phyloP scores from a whole-genome alignment of 1,139 yeast species.

The Arxiozyma heterogenica region DNA sequence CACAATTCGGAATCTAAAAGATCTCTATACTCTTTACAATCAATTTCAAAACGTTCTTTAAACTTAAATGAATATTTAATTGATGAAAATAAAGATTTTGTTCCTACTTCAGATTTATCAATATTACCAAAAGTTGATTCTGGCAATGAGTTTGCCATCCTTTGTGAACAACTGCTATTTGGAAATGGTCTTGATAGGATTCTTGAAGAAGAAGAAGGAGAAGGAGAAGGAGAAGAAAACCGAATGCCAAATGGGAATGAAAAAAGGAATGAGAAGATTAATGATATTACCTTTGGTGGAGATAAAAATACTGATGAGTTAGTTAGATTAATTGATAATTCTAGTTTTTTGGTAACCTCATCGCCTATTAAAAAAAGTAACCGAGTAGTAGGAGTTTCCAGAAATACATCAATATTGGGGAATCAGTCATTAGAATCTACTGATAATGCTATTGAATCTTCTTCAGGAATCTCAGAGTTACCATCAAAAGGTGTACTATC shows the following conservation, averaged over 20 bases:
- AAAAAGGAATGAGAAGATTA: neutral
- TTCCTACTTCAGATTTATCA: constrained; percentile 10
- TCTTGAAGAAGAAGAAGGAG: constrained; percentile 21
- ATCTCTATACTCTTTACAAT: constrained; percentile 27
- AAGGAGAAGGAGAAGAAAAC: constrained; percentile 20
- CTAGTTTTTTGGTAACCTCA: neutral
- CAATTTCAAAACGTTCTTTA: constrained; percentile 30
- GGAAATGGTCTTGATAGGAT: constrained; percentile 23
- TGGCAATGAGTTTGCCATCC: constrained; percentile 23
- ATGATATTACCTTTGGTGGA: neutral
- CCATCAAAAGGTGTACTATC: constrained; percentile 2
- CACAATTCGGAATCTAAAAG: constrained; percentile 29
- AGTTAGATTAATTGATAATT: neutral
- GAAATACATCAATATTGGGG: neutral
- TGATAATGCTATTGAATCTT: neutral
- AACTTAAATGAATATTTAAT: constrained; percentile 26
- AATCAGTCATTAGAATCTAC: neutral
- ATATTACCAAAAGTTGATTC: constrained; percentile 19
- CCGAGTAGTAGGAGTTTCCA: neutral
- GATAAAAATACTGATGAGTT: neutral
- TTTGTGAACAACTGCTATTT: constrained; percentile 28
- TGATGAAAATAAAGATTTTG: constrained; percentile 8
- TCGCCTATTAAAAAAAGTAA: neutral
- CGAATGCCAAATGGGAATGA: neutral
- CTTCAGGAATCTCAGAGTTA: neutral